phyloP scores from a whole-genome alignment of 345 rosid genomes.

The Viola odorata region DNA sequence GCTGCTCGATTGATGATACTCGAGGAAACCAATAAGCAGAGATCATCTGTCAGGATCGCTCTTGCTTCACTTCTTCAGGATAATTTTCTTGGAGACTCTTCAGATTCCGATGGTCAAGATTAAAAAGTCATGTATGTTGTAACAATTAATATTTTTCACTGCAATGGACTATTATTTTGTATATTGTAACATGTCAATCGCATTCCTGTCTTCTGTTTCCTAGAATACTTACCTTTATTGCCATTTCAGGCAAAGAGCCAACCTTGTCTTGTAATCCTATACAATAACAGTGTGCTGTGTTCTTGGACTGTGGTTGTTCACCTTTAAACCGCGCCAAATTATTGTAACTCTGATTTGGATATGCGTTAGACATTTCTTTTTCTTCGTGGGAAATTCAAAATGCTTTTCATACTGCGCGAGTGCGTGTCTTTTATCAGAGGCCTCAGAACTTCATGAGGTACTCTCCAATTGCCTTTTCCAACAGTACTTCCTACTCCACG shows the following conservation, averaged over 20 bases:
- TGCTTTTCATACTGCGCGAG: no score
- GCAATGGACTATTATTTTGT: no score
- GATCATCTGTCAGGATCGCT: conserved; percentile 30
- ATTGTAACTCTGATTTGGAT: no score
- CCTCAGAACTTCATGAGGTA: no score
- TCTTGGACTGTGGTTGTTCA: not conserved
- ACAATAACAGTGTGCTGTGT: not conserved
- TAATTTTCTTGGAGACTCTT: conserved; percentile 14
- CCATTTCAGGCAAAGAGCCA: not conserved
- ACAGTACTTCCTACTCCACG: no score
- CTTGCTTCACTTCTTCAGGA: conserved; percentile 31
- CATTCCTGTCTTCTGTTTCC: not conserved
- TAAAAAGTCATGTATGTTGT: not conserved
- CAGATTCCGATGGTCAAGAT: conserved; percentile 22
- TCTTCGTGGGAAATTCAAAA: no score
- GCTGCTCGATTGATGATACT: conserved; percentile 39
- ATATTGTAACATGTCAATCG: not conserved
- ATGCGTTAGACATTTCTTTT: no score
- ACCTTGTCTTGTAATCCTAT: not conserved
- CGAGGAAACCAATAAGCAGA: conserved; percentile 42
- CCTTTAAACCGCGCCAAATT: not conserved
- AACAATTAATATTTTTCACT: not conserved
- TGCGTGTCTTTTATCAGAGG: no score
- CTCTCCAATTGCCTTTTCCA: no score
- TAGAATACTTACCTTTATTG: not conserved